phyloP scores from a whole-genome alignment of 2,329 filamentous ascomycete genomes.

The Achaetomium macrosporum region DNA sequence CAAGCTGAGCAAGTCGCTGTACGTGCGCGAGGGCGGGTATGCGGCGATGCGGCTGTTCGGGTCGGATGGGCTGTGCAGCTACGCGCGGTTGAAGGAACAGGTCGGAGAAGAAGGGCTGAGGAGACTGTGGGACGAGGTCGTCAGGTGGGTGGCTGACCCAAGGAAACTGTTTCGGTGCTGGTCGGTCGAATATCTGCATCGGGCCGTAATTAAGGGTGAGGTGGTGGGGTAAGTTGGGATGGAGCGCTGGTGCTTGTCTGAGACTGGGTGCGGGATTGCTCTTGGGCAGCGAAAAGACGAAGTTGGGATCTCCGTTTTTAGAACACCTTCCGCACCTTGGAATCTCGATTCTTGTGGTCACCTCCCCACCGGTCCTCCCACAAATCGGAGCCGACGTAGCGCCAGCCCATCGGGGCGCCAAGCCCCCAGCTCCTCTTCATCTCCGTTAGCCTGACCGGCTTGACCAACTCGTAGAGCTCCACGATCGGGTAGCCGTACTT shows the following conservation, averaged over 20 bases:
- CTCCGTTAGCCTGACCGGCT: slow-evolving; percentile 22
- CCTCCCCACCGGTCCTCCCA: slow-evolving; percentile 26
- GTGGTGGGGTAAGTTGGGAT: not conserved
- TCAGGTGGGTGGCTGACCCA: slow-evolving; percentile 9
- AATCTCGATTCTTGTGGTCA: slow-evolving; percentile 7
- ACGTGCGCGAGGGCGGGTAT: slow-evolving; percentile 7
- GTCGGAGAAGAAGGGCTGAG: not conserved
- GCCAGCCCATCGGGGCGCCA: slow-evolving; percentile 27
- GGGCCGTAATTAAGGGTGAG: not conserved
- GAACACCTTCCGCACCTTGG: slow-evolving; percentile 6
- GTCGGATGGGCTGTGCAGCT: slow-evolving; percentile 6
- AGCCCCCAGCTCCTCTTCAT: slow-evolving; percentile 25
- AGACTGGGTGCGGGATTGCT: too few relatives aligned
- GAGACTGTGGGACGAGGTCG: slow-evolving; percentile 8
- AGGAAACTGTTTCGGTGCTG: slow-evolving; percentile 4
- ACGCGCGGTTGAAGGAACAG: not conserved
- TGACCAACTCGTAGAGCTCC: slow-evolving; percentile 23
- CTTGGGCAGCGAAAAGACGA: too few relatives aligned
- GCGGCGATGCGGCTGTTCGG: slow-evolving; percentile 2
- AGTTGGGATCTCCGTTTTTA: not conserved
- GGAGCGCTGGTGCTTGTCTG: too few relatives aligned
- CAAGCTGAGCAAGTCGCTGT: slow-evolving; percentile 11
- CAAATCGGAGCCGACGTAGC: slow-evolving; percentile 20
- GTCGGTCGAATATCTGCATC: slow-evolving; percentile 7
- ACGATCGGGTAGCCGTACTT: slow-evolving; percentile 26